phyloP scores from a whole-genome alignment of 2,329 filamentous ascomycete species.

The Ceratocystis cubensis region DNA sequence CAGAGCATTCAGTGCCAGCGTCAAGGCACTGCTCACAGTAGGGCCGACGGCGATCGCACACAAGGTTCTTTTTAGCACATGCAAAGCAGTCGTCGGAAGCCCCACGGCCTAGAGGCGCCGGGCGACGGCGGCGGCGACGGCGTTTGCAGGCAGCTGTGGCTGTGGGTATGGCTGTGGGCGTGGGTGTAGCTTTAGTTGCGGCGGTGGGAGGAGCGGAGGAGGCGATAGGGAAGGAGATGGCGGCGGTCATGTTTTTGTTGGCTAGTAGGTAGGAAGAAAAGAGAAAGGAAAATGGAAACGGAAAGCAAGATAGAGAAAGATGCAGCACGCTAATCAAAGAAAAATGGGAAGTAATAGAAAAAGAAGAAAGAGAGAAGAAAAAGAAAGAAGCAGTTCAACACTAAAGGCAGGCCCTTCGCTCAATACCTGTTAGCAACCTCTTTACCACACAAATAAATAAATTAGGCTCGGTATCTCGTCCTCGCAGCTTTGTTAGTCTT shows the following conservation, averaged over 20 bases:
- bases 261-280: background rate
- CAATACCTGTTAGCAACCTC: too few species aligned
- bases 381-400: background rate
- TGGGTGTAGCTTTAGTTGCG: constrained; percentile 30
- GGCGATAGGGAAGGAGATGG: constrained; percentile 38
- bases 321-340: background rate
- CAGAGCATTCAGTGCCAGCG: constrained; percentile 80
- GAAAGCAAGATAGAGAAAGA: background rate
- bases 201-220: constrained; percentile 34
- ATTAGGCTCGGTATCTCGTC: background rate
- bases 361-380: background rate
- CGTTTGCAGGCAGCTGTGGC: constrained; percentile 34
- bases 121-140: constrained; percentile 59
- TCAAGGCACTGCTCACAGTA: constrained; percentile 94
- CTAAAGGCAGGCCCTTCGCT: background rate
- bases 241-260: constrained; percentile 21
- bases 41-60: constrained; percentile 81
- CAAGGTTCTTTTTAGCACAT: constrained; percentile 68
- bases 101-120: constrained; percentile 69
- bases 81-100: constrained; percentile 92
- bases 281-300: background rate
- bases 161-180: constrained; percentile 28
- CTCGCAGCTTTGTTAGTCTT: background rate
- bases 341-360: background rate
- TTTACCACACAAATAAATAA: too few species aligned